Evolutionary conservation across 306 rosid genomes (phyloP).

Genomic region (Senna siamea): DNA sequence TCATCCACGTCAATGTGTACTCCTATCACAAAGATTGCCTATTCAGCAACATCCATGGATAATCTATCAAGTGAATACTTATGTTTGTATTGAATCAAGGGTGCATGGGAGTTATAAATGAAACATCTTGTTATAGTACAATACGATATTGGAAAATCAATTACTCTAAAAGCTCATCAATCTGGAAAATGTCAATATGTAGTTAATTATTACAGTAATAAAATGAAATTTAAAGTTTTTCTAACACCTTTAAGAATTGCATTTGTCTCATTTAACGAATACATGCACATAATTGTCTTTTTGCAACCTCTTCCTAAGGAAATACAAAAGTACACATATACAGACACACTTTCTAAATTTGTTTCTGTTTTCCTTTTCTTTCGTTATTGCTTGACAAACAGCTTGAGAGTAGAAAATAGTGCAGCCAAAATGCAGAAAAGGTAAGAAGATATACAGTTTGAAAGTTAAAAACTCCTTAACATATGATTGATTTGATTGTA

Average conservation of each 20-base stretch:
- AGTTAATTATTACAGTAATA: not conserved
- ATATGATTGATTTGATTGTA: not conserved
- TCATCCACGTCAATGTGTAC: not conserved
- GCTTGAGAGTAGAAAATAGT: not conserved
- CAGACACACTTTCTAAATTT: no score
- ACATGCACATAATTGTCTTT: conserved; percentile 1
- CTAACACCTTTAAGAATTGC: not conserved
- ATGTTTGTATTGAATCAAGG: conserved; percentile 16
- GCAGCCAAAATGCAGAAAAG: not conserved
- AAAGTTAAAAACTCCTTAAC: not conserved
- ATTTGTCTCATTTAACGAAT: not conserved
- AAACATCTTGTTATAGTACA: not conserved
- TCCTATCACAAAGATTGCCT: not conserved
- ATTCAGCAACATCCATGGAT: not conserved
- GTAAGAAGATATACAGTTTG: not conserved
- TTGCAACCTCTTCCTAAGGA: no score
- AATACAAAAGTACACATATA: no score
- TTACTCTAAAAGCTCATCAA: conserved; percentile 13
- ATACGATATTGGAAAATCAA: no score
- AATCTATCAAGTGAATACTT: conserved; percentile 4
- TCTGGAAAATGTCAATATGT: not conserved
- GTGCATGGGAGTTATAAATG: not conserved
- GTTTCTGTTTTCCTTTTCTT: no score
- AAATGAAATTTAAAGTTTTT: not conserved
- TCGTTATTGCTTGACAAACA: not conserved